Evolutionary conservation across 345 rosid species (phyloP).

Genomic region (Arabidopsis suecica): DNA sequence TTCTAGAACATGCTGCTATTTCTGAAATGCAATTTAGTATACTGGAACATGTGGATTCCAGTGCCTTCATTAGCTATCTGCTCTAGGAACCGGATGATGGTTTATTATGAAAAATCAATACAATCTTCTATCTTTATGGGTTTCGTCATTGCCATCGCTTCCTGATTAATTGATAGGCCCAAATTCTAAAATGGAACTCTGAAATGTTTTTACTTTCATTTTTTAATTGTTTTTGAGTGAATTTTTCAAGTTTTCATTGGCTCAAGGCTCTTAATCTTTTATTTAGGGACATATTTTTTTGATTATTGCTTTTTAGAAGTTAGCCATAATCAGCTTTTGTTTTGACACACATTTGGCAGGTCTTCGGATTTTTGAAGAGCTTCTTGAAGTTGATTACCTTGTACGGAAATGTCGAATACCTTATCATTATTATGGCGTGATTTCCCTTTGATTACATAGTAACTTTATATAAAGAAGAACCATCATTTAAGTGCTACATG

Average conservation of each 20-base stretch:
- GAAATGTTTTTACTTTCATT: background rate
- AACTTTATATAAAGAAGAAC: slow-evolving; percentile 34
- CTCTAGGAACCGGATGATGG: slow-evolving; percentile 17
- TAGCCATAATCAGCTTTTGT: slow-evolving; percentile 12
- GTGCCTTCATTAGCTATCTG: slow-evolving; percentile 18
- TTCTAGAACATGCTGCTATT: slow-evolving; percentile 26
- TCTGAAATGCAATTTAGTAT: slow-evolving; percentile 16
- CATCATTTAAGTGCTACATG: slow-evolving; percentile 43
- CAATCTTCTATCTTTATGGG: background rate
- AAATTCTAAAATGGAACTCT: background rate
- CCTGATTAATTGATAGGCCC: background rate
- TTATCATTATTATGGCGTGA: slow-evolving; percentile 13
- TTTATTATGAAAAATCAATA: slow-evolving; percentile 13
- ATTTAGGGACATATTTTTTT: background rate
- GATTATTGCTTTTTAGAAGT: background rate
- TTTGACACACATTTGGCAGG: slow-evolving; percentile 58
- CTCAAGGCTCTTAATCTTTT: background rate
- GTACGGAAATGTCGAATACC: slow-evolving; percentile 54
- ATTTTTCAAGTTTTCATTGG: background rate
- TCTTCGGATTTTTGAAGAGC: slow-evolving; percentile 99
- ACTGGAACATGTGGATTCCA: slow-evolving; percentile 18
- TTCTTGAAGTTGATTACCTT: slow-evolving; percentile 98
- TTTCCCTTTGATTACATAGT: slow-evolving; percentile 27
- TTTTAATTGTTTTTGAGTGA: background rate
- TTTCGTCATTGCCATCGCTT: background rate